Evolutionary conservation across 148 eudicot genomes (phyloP).

Genomic region (Salicornia ramosissima): DNA sequence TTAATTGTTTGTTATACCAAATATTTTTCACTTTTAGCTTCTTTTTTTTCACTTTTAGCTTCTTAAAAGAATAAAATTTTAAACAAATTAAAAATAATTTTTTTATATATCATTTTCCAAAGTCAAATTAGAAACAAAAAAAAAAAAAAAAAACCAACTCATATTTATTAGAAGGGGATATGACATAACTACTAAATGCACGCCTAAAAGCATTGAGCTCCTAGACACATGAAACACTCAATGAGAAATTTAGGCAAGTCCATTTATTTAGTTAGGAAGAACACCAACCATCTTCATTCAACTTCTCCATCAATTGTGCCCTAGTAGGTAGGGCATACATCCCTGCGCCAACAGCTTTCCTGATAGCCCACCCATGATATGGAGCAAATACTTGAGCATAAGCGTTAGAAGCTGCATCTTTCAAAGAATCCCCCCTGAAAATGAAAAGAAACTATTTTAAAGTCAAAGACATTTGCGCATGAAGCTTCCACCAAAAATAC

Average conservation of each 20-base stretch:
- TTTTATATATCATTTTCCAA: too few relatives aligned
- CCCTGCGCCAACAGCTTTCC: slow-evolving; percentile 95
- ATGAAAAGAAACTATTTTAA: neutral
- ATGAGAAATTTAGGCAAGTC: neutral
- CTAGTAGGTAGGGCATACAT: slow-evolving; percentile 97
- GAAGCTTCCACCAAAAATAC: neutral
- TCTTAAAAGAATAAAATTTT: too few relatives aligned
- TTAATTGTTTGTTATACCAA: too few relatives aligned
- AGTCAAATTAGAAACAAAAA: too few relatives aligned
- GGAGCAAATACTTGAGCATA: slow-evolving; percentile 92
- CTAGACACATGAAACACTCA: neutral
- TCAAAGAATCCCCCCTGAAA: slow-evolving; percentile 64
- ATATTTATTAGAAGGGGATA: neutral
- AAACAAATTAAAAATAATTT: neutral
- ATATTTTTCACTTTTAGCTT: too few relatives aligned
- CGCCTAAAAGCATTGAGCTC: too few relatives aligned
- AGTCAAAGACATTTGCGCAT: neutral
- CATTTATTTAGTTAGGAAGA: neutral
- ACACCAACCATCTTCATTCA: slow-evolving; percentile 87
- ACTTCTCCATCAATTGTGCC: slow-evolving; percentile 63
- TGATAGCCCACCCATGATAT: slow-evolving; percentile 90
- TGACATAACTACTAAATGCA: neutral
- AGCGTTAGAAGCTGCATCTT: slow-evolving; percentile 81
- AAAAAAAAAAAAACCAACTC: too few relatives aligned
- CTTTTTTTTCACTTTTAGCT: too few relatives aligned